Evolutionary conservation across 2,329 filamentous ascomycete genomes (phyloP).

Genomic region (Monosporascus sp.): DNA sequence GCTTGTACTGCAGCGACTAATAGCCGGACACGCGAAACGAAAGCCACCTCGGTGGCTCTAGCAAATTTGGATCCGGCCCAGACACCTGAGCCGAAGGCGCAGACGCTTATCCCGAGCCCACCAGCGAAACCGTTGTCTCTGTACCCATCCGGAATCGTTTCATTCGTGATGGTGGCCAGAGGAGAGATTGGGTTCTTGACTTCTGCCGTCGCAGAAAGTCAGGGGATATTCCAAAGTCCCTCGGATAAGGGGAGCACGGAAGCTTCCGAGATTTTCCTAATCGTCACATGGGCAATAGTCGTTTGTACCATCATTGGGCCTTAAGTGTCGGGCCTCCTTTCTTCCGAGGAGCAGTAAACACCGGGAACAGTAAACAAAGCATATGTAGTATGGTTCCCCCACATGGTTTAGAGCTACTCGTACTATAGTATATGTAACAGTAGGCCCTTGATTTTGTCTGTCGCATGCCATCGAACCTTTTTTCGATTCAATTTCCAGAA

Average conservation of each 20-base stretch:
- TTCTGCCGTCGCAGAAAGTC: slow-evolving; percentile 58
- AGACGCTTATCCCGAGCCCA: slow-evolving; percentile 2
- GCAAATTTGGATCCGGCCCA: neutral
- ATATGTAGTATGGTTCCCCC: no score
- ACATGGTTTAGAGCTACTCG: no score
- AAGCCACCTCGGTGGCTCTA: neutral
- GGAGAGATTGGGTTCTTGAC: slow-evolving; percentile 79
- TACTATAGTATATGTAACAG: no score
- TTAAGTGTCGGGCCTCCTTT: slow-evolving; percentile 34
- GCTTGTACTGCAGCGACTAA: neutral
- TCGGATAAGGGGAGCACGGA: slow-evolving; percentile 7
- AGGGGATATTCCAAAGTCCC: slow-evolving; percentile 33
- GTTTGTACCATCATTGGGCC: slow-evolving; percentile 51
- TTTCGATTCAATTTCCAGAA: neutral
- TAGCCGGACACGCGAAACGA: neutral
- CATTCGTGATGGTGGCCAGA: slow-evolving; percentile 66
- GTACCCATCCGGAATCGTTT: slow-evolving; percentile 63
- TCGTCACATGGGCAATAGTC: slow-evolving; percentile 52
- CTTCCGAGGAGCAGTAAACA: no score
- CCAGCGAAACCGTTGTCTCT: slow-evolving; percentile 53
- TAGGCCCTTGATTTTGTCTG: no score
- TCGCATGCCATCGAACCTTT: no score
- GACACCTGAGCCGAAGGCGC: neutral
- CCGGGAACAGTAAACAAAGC: no score
- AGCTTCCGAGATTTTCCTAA: slow-evolving; percentile 41